Percentiles rank a stretch among this genome's conserved stretches.
These are phyloP conservation scores for Hymenotorrendiella dingleyae DNA, from an alignment of 2,329 filamentous ascomycete genomes.

Conservation along the genomic window DNA sequence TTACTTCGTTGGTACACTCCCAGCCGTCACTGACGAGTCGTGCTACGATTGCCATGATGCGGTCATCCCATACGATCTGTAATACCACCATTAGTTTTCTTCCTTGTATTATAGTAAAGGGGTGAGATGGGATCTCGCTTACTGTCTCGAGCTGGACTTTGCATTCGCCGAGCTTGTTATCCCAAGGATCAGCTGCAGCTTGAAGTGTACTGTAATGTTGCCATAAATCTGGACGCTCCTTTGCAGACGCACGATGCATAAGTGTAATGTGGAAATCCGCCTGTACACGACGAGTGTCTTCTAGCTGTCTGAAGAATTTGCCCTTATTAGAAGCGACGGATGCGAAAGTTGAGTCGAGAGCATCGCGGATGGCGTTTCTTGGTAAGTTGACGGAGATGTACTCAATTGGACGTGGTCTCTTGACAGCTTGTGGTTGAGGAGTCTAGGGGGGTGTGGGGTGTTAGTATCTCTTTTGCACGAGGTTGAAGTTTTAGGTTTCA, in stretches of 20 bases:
- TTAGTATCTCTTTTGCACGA: no score
- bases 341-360: constrained; percentile 67
- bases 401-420: constrained; percentile 51
- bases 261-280: constrained; percentile 89
- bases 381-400: constrained; percentile 58
- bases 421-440: constrained; percentile 31
- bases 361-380: constrained; percentile 42
- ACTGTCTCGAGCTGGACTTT: constrained; percentile 58
- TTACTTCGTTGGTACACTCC: constrained; percentile 69
- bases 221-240: constrained; percentile 67
- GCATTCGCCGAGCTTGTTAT: constrained; percentile 56
- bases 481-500: constrained; percentile 16
- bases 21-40: constrained; percentile 59
- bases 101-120: background rate
- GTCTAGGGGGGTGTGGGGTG: no score
- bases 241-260: constrained; percentile 67
- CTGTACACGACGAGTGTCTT: constrained; percentile 70
- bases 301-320: constrained; percentile 71
- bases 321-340: constrained; percentile 44
- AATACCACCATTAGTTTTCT: constrained; percentile 3
- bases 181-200: constrained; percentile 32
- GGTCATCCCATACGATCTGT: constrained; percentile 72
- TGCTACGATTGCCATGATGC: constrained; percentile 88
- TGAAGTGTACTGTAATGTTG: constrained; percentile 61
- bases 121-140: constrained; percentile 21